Conservation (phyloP, 306 rosid species). For the Sesbania bispinosa region DNA sequence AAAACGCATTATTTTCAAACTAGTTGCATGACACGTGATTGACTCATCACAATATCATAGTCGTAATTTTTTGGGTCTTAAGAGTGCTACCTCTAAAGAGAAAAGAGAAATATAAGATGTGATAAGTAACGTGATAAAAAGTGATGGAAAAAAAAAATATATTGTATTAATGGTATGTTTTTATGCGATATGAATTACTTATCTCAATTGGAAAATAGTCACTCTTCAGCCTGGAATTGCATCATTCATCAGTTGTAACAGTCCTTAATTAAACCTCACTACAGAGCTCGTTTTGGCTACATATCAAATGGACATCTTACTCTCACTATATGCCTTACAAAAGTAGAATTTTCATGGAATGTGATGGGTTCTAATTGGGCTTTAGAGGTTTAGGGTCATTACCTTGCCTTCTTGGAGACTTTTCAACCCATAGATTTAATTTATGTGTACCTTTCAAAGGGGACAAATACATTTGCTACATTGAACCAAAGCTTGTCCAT, state of each 20-base stretch:
- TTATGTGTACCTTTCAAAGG: no score
- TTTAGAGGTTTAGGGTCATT: neutral
- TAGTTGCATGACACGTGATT: slow-evolving; percentile 51
- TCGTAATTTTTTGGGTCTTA: slow-evolving; percentile 32
- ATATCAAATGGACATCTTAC: neutral
- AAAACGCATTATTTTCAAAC: slow-evolving; percentile 48
- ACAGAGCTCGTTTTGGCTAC: neutral
- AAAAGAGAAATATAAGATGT: no score
- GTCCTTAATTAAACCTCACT: neutral
- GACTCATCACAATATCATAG: slow-evolving; percentile 24
- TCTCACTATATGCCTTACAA: neutral
- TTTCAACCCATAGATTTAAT: slow-evolving; percentile 6
- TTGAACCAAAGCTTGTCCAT: slow-evolving; percentile 17
- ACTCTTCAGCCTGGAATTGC: neutral
- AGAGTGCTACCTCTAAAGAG: slow-evolving; percentile 20
- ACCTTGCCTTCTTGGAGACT: neutral
- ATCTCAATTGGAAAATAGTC: no score
- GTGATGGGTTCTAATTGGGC: slow-evolving; percentile 9
- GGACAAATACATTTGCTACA: slow-evolving; percentile 11
- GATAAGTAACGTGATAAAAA: no score
- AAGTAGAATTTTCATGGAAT: slow-evolving; percentile 1
- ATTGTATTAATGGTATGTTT: no score
- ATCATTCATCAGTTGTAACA: neutral
- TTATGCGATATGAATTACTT: no score
- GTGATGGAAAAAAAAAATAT: no score